phyloP scores from a whole-genome alignment of 768 basidiomycete species.

The Rhodocollybia butyracea region DNA sequence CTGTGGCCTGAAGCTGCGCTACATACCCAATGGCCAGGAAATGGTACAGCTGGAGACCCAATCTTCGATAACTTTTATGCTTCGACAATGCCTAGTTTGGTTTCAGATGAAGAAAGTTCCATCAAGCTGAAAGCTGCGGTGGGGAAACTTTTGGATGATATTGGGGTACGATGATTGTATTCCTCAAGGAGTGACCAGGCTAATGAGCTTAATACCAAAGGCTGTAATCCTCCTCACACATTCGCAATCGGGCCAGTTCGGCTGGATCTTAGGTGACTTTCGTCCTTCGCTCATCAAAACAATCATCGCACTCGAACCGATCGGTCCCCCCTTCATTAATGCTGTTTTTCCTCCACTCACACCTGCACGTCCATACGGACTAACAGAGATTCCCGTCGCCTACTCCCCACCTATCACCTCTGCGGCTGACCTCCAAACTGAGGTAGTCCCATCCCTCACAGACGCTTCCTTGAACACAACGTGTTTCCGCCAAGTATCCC shows the following conservation, averaged over 20 bases:
- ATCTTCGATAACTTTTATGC: slow-evolving; percentile 29
- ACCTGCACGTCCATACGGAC: slow-evolving; percentile 26
- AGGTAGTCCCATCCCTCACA: slow-evolving; percentile 13
- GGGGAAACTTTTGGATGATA: slow-evolving; percentile 28
- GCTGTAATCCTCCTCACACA: slow-evolving; percentile 33
- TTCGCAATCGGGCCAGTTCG: slow-evolving; percentile 32
- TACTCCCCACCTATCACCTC: slow-evolving; percentile 28
- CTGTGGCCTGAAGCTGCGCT: slow-evolving; percentile 33
- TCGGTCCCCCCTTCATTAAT: slow-evolving; percentile 33
- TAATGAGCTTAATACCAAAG: slow-evolving; percentile 14
- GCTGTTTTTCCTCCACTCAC: slow-evolving; percentile 24
- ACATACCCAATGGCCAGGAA: slow-evolving; percentile 34
- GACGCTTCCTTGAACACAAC: slow-evolving; percentile 17
- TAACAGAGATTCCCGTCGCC: slow-evolving; percentile 32
- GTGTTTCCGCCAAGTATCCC: slow-evolving; percentile 28
- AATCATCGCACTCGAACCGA: slow-evolving; percentile 35
- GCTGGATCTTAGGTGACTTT: slow-evolving; percentile 34
- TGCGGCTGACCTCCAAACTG: slow-evolving; percentile 25
- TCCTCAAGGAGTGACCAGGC: background rate
- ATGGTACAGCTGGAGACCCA: slow-evolving; percentile 25
- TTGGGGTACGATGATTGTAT: slow-evolving; percentile 27
- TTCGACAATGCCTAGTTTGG: slow-evolving; percentile 18
- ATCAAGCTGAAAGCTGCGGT: slow-evolving; percentile 29
- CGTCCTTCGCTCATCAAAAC: slow-evolving; percentile 30
- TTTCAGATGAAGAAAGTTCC: slow-evolving; percentile 19